Base-by-base conservation (phyloP, 2,329 filamentous ascomycete species). In the Monosporascus ibericus region DNA sequence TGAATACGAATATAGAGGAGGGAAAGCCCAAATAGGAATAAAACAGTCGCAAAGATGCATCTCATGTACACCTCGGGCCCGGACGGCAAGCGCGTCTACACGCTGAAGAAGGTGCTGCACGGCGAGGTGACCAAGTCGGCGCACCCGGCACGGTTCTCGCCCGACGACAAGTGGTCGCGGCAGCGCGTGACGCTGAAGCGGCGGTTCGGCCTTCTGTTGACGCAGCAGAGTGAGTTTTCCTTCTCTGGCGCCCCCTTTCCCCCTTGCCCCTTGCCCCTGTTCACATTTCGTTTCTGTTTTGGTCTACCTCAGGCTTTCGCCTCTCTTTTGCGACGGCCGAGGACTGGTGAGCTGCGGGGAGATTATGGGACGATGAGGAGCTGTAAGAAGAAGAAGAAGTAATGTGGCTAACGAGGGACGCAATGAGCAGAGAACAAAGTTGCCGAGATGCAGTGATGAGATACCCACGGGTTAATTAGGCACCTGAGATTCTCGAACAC, bases 141-240 rank as follows among this genome's bases (percentile, higher is more conserved):
- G 52, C 92, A 97, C 76, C 92, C 94, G 47, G 94, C 94, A 44
- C 83, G 94, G 63, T 99, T 97, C 80, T 96, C 90, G 47, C 94
- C 94, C 58, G 94, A 99, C 75, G 94, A 99, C 80, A 96, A 96
- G 80, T 97, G 95, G 82, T 96, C 91, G 67, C 88, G 90, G 69
- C 92, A 97, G 76, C 85, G 94, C 63, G 91, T 97, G 48, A 95
- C 91, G 20, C 80, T 97, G 66, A 96, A 96, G 86, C 91, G 89
- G 78, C 82, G 94, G 67, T 97, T 95, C 69, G 87, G 87, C 48
- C 80, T 96, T 58, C 83, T 97, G 57, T 76, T 96, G 70, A 94
- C 88, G 50, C 90, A 95, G 79, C 87, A 77, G 70, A 76, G 78
- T 81, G 59, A 58, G 76, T 75, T 49, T 7, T 37, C 24, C 52